Evolutionary conservation across 179 eudicot genomes (phyloP).

Genomic region (Actinidia arguta): DNA sequence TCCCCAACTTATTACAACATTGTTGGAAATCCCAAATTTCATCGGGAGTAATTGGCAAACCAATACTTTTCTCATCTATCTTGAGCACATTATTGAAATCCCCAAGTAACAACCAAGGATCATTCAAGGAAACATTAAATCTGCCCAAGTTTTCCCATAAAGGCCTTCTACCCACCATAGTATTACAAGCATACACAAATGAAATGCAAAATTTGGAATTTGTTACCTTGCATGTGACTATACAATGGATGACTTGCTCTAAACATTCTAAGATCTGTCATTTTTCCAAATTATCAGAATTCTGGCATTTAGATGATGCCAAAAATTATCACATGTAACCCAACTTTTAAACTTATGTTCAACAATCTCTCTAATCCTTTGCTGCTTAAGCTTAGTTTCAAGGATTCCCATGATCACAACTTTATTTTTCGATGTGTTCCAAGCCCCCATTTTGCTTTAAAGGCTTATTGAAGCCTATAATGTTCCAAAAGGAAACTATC

Average conservation of each 20-base stretch:
- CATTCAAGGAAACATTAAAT: no score
- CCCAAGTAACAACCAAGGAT: neutral
- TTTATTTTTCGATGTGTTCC: neutral
- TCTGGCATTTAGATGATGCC: no score
- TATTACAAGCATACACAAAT: neutral
- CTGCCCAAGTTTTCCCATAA: neutral
- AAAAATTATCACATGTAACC: neutral
- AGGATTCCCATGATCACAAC: neutral
- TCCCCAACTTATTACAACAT: neutral
- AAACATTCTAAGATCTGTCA: no score
- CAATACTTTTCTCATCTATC: neutral
- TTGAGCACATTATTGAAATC: neutral
- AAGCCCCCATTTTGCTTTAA: neutral
- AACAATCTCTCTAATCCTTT: neutral
- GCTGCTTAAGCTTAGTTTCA: neutral
- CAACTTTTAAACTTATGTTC: neutral
- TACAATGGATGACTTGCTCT: no score
- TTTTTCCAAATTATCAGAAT: no score
- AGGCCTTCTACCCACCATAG: neutral
- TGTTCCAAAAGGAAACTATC: neutral
- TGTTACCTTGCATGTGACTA: no score
- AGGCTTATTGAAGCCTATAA: neutral
- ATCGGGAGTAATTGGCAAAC: neutral
- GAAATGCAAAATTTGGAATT: no score
- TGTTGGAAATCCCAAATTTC: neutral